Percentiles rank a stretch among this genome's conserved stretches.
phyloP scores from a whole-genome alignment of 192 early-diverging fungal genomes.

The Phycomyces blakesleeanus region DNA sequence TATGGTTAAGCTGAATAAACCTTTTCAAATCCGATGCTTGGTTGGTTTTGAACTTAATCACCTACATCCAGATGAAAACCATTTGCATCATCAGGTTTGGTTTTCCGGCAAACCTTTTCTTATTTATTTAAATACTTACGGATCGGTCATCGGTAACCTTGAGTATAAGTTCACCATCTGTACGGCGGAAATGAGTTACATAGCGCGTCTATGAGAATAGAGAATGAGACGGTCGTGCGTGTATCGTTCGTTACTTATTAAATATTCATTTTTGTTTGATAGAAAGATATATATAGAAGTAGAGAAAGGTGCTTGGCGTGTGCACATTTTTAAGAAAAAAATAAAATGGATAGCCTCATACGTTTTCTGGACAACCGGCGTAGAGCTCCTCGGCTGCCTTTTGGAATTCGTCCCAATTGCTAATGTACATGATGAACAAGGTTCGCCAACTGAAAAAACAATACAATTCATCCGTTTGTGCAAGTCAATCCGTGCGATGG shows the following conservation, averaged over 20 bases:
- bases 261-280: too few relatives aligned
- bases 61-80: constrained; percentile 28
- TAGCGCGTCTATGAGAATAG: constrained; percentile 56
- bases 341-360: constrained; percentile 26
- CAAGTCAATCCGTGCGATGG: too few relatives aligned
- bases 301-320: background rate
- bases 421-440: constrained; percentile 49
- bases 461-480: too few relatives aligned
- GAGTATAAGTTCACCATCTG: constrained; percentile 64
- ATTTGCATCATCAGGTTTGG: background rate
- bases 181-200: constrained; percentile 62
- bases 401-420: constrained; percentile 73
- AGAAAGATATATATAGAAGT: too few relatives aligned
- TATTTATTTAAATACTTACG: constrained; percentile 39
- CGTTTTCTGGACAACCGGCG: constrained; percentile 50
- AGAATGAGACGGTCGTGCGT: background rate
- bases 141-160: constrained; percentile 71
- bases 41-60: constrained; percentile 67
- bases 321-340: background rate
- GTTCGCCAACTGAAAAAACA: background rate
- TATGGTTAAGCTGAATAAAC: constrained; percentile 63
- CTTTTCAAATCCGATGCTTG: constrained; percentile 66
- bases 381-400: constrained; percentile 72
- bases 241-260: background rate
- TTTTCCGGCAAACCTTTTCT: background rate